Conservation (phyloP, 441 rosid species). For the Hura crepitans region DNA sequence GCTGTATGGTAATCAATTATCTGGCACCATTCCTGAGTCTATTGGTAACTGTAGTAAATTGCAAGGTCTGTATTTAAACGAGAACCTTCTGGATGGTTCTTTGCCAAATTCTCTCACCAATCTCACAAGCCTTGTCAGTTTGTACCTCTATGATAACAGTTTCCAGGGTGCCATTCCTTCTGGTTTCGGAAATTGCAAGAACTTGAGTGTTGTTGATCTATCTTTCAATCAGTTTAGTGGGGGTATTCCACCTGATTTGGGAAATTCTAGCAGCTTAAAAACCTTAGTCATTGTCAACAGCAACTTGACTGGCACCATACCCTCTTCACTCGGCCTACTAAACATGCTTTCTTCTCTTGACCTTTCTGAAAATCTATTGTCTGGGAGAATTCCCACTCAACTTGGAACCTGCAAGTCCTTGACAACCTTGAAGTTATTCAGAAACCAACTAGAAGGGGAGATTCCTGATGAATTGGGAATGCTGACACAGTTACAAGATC, state of each 20-base stretch:
- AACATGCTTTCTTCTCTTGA: constrained; percentile 36
- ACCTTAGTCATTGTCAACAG: constrained; percentile 31
- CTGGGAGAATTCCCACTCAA: constrained; percentile 59
- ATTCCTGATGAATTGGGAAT: constrained; percentile 56
- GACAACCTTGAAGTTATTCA: constrained; percentile 30
- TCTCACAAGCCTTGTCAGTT: constrained; percentile 41
- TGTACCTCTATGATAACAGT: constrained; percentile 38
- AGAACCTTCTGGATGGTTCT: constrained; percentile 47
- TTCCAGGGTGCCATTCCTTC: constrained; percentile 51
- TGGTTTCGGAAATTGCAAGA: constrained; percentile 44
- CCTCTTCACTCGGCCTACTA: constrained; percentile 57
- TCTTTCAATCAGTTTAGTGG: constrained; percentile 54
- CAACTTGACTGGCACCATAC: constrained; percentile 55
- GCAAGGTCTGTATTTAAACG: constrained; percentile 34
- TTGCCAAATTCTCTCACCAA: constrained; percentile 52
- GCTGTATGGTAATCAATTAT: constrained; percentile 37
- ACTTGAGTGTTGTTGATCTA: constrained; percentile 42
- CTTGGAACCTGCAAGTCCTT: constrained; percentile 69
- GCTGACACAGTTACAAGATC: constrained; percentile 40
- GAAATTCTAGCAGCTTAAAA: constrained; percentile 52
- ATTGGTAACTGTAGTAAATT: constrained; percentile 54
- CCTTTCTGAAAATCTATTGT: constrained; percentile 53
- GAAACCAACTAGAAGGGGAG: constrained; percentile 61
- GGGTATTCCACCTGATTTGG: constrained; percentile 52
- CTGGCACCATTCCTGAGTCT: constrained; percentile 57